These are phyloP conservation scores for Noccaea bulbosa DNA, from an alignment of 345 rosid species.

Conservation along the genomic window DNA sequence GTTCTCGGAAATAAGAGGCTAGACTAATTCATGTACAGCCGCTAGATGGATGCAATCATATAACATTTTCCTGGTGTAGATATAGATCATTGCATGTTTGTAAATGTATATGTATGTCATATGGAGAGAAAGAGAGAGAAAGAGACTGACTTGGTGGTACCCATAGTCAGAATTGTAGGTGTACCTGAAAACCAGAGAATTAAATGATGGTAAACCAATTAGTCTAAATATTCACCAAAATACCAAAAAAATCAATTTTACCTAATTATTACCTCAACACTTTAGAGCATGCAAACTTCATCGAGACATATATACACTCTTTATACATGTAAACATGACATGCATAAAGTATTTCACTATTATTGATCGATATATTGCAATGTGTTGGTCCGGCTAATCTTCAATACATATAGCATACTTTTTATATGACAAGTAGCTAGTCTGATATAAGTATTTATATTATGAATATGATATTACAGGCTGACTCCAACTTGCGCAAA, in stretches of 20 bases:
- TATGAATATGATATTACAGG: constrained; percentile 39
- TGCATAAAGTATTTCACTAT: constrained; percentile 1
- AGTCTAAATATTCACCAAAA: constrained; percentile 26
- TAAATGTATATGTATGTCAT: constrained; percentile 9
- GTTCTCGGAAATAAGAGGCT: not conserved
- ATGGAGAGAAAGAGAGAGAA: constrained; percentile 22
- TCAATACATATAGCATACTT: constrained; percentile 2
- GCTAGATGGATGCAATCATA: constrained; percentile 1
- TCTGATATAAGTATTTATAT: constrained; percentile 18
- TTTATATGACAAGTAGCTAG: constrained; percentile 36
- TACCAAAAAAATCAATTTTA: not conserved
- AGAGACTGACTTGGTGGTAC: constrained; percentile 67
- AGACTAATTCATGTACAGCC: not conserved
- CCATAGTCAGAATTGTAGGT: constrained; percentile 76
- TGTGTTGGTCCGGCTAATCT: constrained; percentile 25
- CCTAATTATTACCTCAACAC: constrained; percentile 6
- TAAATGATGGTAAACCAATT: constrained; percentile 40
- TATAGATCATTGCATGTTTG: not conserved
- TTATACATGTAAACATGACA: constrained; percentile 11
- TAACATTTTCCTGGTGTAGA: not conserved
- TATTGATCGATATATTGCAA: constrained; percentile 22
- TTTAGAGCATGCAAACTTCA: constrained; percentile 29
- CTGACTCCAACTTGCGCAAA: constrained; percentile 47
- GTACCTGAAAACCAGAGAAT: constrained; percentile 58
- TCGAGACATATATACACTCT: constrained; percentile 1